Base-by-base conservation (phyloP, 306 rosid species). In the Citrullus colocynthis region DNA sequence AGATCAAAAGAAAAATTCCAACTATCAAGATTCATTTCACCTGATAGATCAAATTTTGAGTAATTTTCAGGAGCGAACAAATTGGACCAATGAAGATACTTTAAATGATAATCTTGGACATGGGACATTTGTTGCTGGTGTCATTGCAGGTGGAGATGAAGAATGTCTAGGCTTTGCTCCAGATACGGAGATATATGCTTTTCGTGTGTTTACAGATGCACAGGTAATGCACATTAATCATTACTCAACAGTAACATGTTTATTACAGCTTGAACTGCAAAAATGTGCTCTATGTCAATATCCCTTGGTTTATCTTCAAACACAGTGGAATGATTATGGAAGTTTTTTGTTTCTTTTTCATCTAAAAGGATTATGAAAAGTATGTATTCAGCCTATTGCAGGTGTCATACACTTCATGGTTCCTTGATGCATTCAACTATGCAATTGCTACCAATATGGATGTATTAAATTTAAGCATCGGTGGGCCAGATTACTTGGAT, bases 401-500 rank as follows among this genome's bases (percentile, higher is more conserved):
- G 99, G 99, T 95, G 64, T 90, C 97, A 41, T 95, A 92, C 84
- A 92, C 99, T 76, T 95, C 97, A 54, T 95, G 99, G 99, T 95
- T 95, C 89, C 99, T 95, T 86, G 99, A 95, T 78, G 97, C 99
- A 61, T 95, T 95, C 90, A 95, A 95, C 89, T 92, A 95, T 81
- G 99, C 99, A 37, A 95, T 95, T 81, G 93, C 99, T 52, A 92
- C 96, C 78, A 74, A 90, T 78, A 95, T 95, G 92, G 99, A 95
- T 84, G 99, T 95, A 52, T 84, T 95, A 67, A 95, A 95, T 86
- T 86, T 95, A 88, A 95, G 99, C 77, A 95, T 95, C 32, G 99
- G 99, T 78, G 99, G 99, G 82, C 99, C 99, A 77, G 99, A 92
- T 86, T 95, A 90, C 82, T 71, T 92, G 88, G 99, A 95, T 91